Percentiles rank a stretch among this genome's conserved stretches.
These are phyloP conservation scores for Rhazya stricta DNA, from an alignment of 257 asterid species.

Conservation along the genomic window DNA sequence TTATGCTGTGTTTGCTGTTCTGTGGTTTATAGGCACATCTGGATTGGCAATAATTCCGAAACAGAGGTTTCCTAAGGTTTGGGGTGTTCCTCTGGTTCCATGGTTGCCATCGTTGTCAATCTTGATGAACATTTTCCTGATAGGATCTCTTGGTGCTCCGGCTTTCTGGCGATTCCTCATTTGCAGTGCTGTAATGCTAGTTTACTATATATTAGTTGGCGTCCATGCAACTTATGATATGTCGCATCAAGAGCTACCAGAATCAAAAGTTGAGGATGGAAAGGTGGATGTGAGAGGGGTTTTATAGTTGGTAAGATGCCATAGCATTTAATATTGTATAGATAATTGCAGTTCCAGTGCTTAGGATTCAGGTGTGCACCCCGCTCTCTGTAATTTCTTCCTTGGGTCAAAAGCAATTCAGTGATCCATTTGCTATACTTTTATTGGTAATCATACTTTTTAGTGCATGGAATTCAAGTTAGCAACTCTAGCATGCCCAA, in stretches of 20 bases:
- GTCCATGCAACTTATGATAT: slow-evolving; percentile 88
- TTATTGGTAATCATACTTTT: background rate
- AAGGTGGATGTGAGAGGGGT: slow-evolving; percentile 11
- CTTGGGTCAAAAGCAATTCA: background rate
- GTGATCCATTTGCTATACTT: background rate
- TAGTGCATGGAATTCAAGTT: slow-evolving; percentile 1
- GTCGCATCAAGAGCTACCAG: slow-evolving; percentile 42
- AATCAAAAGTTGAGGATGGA: slow-evolving; percentile 30
- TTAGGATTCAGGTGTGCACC: background rate
- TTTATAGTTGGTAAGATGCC: slow-evolving; percentile 19
- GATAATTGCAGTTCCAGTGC: background rate
- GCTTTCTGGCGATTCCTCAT: slow-evolving; percentile 72
- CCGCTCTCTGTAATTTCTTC: background rate
- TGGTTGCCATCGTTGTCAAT: slow-evolving; percentile 84
- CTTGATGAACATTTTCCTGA: slow-evolving; percentile 59
- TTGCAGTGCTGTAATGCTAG: slow-evolving; percentile 67
- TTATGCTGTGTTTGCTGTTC: slow-evolving; percentile 30
- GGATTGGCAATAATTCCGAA: slow-evolving; percentile 70
- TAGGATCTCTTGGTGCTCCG: slow-evolving; percentile 72
- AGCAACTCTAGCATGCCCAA: background rate
- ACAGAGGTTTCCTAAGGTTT: slow-evolving; percentile 62
- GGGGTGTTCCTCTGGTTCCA: slow-evolving; percentile 98
- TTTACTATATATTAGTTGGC: slow-evolving; percentile 76
- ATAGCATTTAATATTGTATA: background rate
- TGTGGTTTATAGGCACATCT: slow-evolving; percentile 62